phyloP scores from a whole-genome alignment of 768 basidiomycete species.

The Ramaria sp. region DNA sequence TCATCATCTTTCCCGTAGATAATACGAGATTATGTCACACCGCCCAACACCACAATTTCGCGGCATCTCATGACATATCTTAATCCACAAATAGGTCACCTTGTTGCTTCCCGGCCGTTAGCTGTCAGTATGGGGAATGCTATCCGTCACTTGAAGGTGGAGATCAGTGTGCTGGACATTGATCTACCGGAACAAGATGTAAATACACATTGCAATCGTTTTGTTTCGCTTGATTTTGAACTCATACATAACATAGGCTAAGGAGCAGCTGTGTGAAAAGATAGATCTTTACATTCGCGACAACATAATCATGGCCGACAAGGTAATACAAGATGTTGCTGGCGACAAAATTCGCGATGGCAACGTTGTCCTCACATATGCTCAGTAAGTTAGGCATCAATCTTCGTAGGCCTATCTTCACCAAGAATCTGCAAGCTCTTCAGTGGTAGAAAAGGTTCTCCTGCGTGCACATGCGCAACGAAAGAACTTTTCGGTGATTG shows the following conservation, averaged over 20 bases:
- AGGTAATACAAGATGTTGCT: slow-evolving; percentile 84
- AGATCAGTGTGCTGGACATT: slow-evolving; percentile 86
- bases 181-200: slow-evolving; percentile 96
- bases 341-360: slow-evolving; percentile 91
- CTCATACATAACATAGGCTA: slow-evolving; percentile 53
- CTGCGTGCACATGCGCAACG: slow-evolving; percentile 64
- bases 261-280: slow-evolving; percentile 67
- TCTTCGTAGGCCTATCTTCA: neutral
- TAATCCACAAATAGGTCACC: slow-evolving; percentile 85
- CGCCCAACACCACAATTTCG: slow-evolving; percentile 75
- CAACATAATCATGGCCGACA: slow-evolving; percentile 84
- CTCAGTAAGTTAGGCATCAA: slow-evolving; percentile 42
- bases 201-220: slow-evolving; percentile 4
- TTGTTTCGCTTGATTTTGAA: neutral
- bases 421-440: slow-evolving; percentile 52
- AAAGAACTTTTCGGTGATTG: slow-evolving; percentile 78
- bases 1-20: slow-evolving; percentile 39
- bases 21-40: slow-evolving; percentile 84
- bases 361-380: slow-evolving; percentile 88
- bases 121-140: slow-evolving; percentile 93
- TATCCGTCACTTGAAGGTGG: slow-evolving; percentile 86
- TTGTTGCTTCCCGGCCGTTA: slow-evolving; percentile 82
- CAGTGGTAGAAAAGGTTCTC: slow-evolving; percentile 85
- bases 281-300: slow-evolving; percentile 94
- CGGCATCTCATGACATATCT: slow-evolving; percentile 87